Conservation (phyloP, 73 alveolate genomes). For the Stentor coeruleus region DNA sequence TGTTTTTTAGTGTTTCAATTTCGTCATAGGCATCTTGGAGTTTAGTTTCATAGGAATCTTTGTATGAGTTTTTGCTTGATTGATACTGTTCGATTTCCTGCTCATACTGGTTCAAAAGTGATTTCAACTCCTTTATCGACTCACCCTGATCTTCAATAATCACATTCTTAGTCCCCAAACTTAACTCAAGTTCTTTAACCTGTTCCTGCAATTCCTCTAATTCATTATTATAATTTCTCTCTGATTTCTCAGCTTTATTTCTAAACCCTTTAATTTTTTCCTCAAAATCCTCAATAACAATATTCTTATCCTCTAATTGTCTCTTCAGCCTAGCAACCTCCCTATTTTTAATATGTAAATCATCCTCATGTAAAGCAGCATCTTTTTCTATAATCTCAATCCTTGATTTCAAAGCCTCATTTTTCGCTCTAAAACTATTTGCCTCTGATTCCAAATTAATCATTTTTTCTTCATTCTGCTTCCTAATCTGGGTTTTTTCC, state of each 20-base stretch:
- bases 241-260: slow-evolving; percentile 16
- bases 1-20: slow-evolving; percentile 29
- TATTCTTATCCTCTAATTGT: slow-evolving; percentile 27
- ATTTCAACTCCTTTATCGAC: slow-evolving; percentile 35
- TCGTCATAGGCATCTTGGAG: slow-evolving; percentile 49
- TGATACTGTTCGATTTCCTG: slow-evolving; percentile 32
- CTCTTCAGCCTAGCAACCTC: slow-evolving; percentile 36
- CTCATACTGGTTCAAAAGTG: slow-evolving; percentile 27
- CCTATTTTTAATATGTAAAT: slow-evolving; percentile 32
- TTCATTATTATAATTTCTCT: slow-evolving; percentile 29
- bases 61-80: slow-evolving; percentile 31
- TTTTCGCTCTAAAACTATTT: neutral
- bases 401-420: slow-evolving; percentile 41
- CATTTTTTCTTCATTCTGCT: slow-evolving; percentile 16
- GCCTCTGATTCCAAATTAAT: slow-evolving; percentile 33
- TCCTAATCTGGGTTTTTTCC: slow-evolving; percentile 25
- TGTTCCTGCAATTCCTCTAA: slow-evolving; percentile 34
- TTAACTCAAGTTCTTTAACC: slow-evolving; percentile 32
- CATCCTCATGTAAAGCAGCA: slow-evolving; percentile 16
- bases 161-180: slow-evolving; percentile 38
- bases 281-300: slow-evolving; percentile 26
- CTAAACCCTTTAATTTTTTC: slow-evolving; percentile 30
- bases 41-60: slow-evolving; percentile 40
- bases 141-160: slow-evolving; percentile 57
- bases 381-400: slow-evolving; percentile 31